phyloP scores from a whole-genome alignment of 2,329 filamentous ascomycete genomes.

The Monilinia fructicola region DNA sequence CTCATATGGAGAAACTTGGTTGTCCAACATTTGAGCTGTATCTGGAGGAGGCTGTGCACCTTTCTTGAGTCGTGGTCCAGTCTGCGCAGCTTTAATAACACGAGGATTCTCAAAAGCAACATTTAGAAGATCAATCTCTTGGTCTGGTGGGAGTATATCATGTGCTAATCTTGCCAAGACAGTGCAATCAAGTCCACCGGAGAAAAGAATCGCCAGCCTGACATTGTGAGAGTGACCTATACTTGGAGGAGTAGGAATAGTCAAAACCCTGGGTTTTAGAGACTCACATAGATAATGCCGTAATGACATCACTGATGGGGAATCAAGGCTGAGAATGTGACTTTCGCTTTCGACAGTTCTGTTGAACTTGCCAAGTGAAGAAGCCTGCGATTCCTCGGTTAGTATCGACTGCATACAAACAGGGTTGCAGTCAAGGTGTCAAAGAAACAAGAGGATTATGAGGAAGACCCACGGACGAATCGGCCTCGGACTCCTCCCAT shows the following conservation, averaged over 20 bases:
- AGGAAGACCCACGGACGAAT: slow-evolving; percentile 12
- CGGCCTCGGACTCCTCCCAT: slow-evolving; percentile 24
- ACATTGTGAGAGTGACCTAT: slow-evolving; percentile 43
- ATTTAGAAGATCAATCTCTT: slow-evolving; percentile 85
- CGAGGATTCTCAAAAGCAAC: slow-evolving; percentile 96
- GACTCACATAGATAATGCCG: slow-evolving; percentile 58
- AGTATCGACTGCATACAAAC: not conserved
- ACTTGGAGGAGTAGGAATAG: slow-evolving; percentile 60
- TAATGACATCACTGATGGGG: slow-evolving; percentile 54
- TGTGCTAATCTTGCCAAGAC: slow-evolving; percentile 79
- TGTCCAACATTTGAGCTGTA: not conserved
- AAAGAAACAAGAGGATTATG: not conserved
- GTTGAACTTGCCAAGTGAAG: slow-evolving; percentile 39
- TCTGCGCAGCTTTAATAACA: slow-evolving; percentile 57
- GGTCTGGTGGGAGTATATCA: slow-evolving; percentile 66
- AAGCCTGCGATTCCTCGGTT: slow-evolving; percentile 6
- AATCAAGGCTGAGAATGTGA: slow-evolving; percentile 43
- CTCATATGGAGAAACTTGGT: slow-evolving; percentile 59
- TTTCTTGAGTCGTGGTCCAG: slow-evolving; percentile 36
- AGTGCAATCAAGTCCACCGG: slow-evolving; percentile 90
- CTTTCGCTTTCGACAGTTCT: slow-evolving; percentile 42
- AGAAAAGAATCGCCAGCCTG: slow-evolving; percentile 80
- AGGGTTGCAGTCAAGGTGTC: not conserved
- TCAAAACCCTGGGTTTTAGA: slow-evolving; percentile 61
- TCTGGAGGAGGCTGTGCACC: not conserved